phyloP scores from a whole-genome alignment of 2,329 filamentous ascomycete genomes.

The Acrodontium crateriforme region DNA sequence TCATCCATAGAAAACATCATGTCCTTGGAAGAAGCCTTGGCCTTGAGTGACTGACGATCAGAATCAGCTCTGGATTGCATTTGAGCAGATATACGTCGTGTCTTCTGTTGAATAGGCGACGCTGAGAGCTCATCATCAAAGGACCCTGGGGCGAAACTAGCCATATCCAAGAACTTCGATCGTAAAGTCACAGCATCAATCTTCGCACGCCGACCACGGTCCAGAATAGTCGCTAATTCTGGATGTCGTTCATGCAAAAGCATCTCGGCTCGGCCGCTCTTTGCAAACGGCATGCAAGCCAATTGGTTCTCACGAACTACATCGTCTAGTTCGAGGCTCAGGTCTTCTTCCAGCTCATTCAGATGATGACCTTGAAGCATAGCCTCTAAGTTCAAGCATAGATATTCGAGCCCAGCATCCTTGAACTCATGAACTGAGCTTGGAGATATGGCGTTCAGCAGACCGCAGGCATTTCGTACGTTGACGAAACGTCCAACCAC shows the following conservation, averaged over 20 bases:
- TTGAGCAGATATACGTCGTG: slow-evolving; percentile 26
- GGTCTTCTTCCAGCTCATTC: slow-evolving; percentile 69
- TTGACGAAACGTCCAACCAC: slow-evolving; percentile 73
- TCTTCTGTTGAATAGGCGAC: slow-evolving; percentile 33
- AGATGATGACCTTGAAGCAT: slow-evolving; percentile 81
- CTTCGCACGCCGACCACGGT: slow-evolving; percentile 53
- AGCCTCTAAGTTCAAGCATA: slow-evolving; percentile 79
- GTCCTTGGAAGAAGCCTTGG: slow-evolving; percentile 56
- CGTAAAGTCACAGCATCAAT: slow-evolving; percentile 66
- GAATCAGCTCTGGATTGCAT: slow-evolving; percentile 20
- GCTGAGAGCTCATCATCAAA: slow-evolving; percentile 45
- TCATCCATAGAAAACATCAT: slow-evolving; percentile 95
- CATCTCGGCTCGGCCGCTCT: slow-evolving; percentile 58
- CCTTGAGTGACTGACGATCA: slow-evolving; percentile 50
- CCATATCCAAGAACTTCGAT: slow-evolving; percentile 48
- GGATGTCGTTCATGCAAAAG: slow-evolving; percentile 52
- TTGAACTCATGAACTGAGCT: slow-evolving; percentile 79
- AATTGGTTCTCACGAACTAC: slow-evolving; percentile 74
- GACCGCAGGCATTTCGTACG: slow-evolving; percentile 68
- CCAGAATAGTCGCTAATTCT: slow-evolving; percentile 48
- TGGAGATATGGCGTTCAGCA: slow-evolving; percentile 75
- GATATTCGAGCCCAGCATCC: slow-evolving; percentile 74
- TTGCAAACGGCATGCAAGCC: slow-evolving; percentile 60
- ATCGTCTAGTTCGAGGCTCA: slow-evolving; percentile 67
- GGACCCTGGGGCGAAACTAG: slow-evolving; percentile 47